Conservation (phyloP, 805 yeast species). For the Jamesozyma lodderae region DNA sequence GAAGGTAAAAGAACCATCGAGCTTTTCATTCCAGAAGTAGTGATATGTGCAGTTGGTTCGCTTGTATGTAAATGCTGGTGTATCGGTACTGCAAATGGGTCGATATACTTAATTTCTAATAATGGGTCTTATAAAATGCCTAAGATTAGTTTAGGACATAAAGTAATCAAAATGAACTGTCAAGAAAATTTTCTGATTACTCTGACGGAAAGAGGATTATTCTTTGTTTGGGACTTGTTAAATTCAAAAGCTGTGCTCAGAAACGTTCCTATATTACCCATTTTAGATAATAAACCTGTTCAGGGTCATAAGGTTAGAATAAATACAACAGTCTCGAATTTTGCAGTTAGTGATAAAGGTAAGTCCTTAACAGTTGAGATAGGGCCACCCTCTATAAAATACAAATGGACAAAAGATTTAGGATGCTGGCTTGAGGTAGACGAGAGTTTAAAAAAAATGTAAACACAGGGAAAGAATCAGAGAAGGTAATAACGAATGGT, state of each 20-base stretch:
- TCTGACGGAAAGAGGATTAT: slow-evolving; percentile 50
- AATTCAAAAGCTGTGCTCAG: slow-evolving; percentile 13
- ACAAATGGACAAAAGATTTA: slow-evolving; percentile 17
- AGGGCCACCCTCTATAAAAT: slow-evolving; percentile 11
- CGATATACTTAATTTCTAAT: slow-evolving; percentile 27
- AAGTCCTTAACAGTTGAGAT: slow-evolving; percentile 12
- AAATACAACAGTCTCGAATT: slow-evolving; percentile 15
- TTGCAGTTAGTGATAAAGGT: slow-evolving; percentile 2
- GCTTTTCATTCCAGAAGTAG: slow-evolving; percentile 33
- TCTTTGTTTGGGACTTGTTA: slow-evolving; percentile 32
- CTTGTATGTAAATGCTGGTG: slow-evolving; percentile 39
- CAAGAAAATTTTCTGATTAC: slow-evolving; percentile 39
- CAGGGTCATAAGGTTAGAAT: slow-evolving; percentile 23
- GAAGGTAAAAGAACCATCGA: slow-evolving; percentile 33
- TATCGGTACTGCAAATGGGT: slow-evolving; percentile 36
- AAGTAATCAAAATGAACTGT: slow-evolving; percentile 38
- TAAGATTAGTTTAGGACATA: slow-evolving; percentile 38
- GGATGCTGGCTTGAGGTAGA: slow-evolving; percentile 23
- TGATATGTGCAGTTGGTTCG: slow-evolving; percentile 37
- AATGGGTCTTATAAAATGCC: slow-evolving; percentile 31
- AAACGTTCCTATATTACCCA: slow-evolving; percentile 24
- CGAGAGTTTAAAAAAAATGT: too few species aligned
- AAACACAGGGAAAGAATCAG: too few species aligned
- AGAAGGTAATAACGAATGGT: too few species aligned
- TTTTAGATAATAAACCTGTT: slow-evolving; percentile 18